Percentiles rank a stretch among this genome's conserved stretches.
phyloP scores from a whole-genome alignment of 177 flowering plant species.

The Vitis hybrid region DNA sequence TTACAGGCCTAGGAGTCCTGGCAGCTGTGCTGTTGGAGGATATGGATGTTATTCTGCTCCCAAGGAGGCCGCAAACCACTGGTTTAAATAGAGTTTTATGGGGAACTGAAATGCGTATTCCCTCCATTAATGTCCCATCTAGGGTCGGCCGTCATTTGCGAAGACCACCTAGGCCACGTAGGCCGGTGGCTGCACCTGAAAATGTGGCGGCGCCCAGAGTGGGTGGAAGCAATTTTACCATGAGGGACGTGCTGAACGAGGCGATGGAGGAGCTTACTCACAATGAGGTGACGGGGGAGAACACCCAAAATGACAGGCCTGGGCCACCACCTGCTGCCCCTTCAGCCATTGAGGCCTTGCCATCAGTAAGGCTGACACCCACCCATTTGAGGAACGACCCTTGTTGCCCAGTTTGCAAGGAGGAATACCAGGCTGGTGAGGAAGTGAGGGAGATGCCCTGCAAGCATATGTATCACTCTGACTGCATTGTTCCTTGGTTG shows the following conservation, averaged over 20 bases:
- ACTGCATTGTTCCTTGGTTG: constrained; percentile 61
- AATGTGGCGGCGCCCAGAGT: neutral
- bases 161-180: neutral
- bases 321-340: constrained; percentile 32
- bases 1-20: neutral
- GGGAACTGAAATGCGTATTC: constrained; percentile 13
- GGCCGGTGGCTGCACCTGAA: constrained; percentile 6
- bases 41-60: no score
- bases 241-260: constrained; percentile 1
- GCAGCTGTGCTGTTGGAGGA: constrained; percentile 21
- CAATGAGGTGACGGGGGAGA: no score
- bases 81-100: neutral
- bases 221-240: no score
- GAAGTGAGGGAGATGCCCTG: constrained; percentile 43
- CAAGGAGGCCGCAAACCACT: no score
- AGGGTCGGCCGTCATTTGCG: constrained; percentile 29
- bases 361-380: constrained; percentile 22
- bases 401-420: constrained; percentile 55
- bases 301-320: constrained; percentile 14
- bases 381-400: constrained; percentile 20
- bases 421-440: constrained; percentile 35
- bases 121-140: constrained; percentile 9
- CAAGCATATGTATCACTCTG: constrained; percentile 53
- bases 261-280: constrained; percentile 7
- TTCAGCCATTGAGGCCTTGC: constrained; percentile 31